Evolutionary conservation across 768 basidiomycete species (phyloP).

Genomic region (Russula dissimulans): DNA sequence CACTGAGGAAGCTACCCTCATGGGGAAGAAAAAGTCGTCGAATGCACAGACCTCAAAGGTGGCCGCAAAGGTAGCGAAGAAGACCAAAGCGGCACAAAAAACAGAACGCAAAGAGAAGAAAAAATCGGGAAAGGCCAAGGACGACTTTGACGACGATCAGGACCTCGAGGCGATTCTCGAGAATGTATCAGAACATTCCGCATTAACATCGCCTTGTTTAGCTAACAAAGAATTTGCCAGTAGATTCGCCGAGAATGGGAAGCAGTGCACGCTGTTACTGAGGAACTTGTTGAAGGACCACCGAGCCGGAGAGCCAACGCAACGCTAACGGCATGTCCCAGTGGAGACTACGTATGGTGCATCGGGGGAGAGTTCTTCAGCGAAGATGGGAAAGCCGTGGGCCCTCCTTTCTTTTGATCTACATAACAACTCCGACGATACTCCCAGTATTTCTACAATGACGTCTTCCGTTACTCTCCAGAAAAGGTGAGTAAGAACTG

Average conservation of each 20-base stretch:
- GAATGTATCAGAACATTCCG: conserved; percentile 37
- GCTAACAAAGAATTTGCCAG: conserved; percentile 22
- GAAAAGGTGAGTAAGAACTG: conserved; percentile 45
- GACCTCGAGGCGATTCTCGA: conserved; percentile 82
- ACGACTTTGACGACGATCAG: conserved; percentile 56
- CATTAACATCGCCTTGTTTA: neutral
- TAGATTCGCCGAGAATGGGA: conserved; percentile 84
- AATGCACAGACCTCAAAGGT: conserved; percentile 28
- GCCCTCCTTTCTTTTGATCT: conserved; percentile 19
- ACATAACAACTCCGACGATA: neutral
- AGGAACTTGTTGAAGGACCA: conserved; percentile 76
- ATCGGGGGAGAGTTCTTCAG: conserved; percentile 84
- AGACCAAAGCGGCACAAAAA: conserved; percentile 58
- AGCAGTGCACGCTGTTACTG: conserved; percentile 69
- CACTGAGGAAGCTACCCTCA: conserved; percentile 18
- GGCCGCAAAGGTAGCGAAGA: conserved; percentile 52
- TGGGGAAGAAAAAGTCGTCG: conserved; percentile 47
- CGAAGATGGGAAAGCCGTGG: conserved; percentile 73
- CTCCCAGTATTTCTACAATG: conserved; percentile 72
- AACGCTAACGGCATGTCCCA: conserved; percentile 70
- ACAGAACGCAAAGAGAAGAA: conserved; percentile 59
- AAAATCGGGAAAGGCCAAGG: conserved; percentile 40
- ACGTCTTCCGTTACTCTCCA: conserved; percentile 78
- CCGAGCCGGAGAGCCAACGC: conserved; percentile 80
- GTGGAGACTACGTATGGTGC: conserved; percentile 73